Evolutionary conservation across 176 grass and related monocot genomes (phyloP).

Genomic region (Raddia distichophylla): DNA sequence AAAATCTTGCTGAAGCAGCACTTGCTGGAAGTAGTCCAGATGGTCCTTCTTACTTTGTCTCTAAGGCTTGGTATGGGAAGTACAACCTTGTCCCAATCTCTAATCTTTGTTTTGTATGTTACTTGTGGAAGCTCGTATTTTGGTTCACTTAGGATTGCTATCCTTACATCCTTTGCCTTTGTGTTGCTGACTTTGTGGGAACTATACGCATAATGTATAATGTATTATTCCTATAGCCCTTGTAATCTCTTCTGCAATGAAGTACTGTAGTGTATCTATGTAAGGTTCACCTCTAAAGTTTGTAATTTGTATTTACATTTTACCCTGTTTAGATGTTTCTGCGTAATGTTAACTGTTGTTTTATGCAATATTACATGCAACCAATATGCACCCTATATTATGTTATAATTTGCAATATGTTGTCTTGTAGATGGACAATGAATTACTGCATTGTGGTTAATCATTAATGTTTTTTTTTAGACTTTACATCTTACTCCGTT

Average conservation of each 20-base stretch:
- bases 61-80: constrained; percentile 72
- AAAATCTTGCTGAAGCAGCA: constrained; percentile 81
- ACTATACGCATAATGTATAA: constrained; percentile 9
- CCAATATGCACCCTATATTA: constrained; percentile 7
- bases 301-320: constrained; percentile 22
- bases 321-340: constrained; percentile 20
- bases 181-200: constrained; percentile 14
- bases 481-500: constrained; percentile 13
- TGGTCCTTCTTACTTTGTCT: constrained; percentile 76
- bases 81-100: constrained; percentile 35
- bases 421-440: constrained; percentile 13
- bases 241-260: neutral
- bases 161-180: neutral
- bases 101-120: constrained; percentile 5
- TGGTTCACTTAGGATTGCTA: neutral
- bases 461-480: constrained; percentile 3
- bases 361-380: constrained; percentile 1
- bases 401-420: neutral
- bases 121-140: constrained; percentile 26
- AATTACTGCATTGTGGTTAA: constrained; percentile 2
- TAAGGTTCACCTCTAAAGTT: constrained; percentile 10
- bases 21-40: constrained; percentile 72
- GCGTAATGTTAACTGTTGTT: constrained; percentile 14
- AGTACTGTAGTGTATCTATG: constrained; percentile 25
- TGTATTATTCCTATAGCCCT: constrained; percentile 15